These are phyloP conservation scores for Lasiodiplodia gonubiensis DNA, from an alignment of 2,329 filamentous ascomycete species.

Conservation along the genomic window DNA sequence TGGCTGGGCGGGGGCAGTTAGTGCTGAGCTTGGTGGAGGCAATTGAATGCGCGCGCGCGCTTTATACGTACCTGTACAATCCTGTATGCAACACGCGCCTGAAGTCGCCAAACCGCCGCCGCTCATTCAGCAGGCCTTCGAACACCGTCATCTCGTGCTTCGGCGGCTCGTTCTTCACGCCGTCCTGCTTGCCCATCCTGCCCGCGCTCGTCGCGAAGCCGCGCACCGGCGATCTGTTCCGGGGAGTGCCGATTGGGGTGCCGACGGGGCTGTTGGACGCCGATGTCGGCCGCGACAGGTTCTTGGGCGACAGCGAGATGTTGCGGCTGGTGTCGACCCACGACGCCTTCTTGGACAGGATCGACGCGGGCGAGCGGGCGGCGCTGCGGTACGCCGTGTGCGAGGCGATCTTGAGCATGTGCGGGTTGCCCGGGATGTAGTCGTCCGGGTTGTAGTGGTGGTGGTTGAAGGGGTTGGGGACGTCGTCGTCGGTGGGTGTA, in stretches of 20 bases:
- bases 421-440: slow-evolving; percentile 18
- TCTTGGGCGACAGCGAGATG: background rate
- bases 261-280: background rate
- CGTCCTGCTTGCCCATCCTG: slow-evolving; percentile 37
- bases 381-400: slow-evolving; percentile 33
- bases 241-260: background rate
- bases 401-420: slow-evolving; percentile 37
- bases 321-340: slow-evolving; percentile 23
- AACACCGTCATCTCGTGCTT: slow-evolving; percentile 65
- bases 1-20: slow-evolving; percentile 45
- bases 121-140: slow-evolving; percentile 59
- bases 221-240: background rate
- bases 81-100: slow-evolving; percentile 68
- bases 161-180: slow-evolving; percentile 35
- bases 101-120: slow-evolving; percentile 64
- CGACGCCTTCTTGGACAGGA: slow-evolving; percentile 21
- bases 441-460: background rate
- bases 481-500: background rate
- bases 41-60: too few relatives aligned
- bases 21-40: slow-evolving; percentile 31
- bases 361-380: slow-evolving; percentile 27
- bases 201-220: background rate
- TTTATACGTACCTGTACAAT: slow-evolving; percentile 53
- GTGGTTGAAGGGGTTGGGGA: too few relatives aligned
- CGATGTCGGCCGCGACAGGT: background rate